Evolutionary conservation across 352 stramenopile genomes (phyloP), one percentile per base, ranked within the genome.

Genomic region (Phytophthora macrochlamydospora): DNA sequence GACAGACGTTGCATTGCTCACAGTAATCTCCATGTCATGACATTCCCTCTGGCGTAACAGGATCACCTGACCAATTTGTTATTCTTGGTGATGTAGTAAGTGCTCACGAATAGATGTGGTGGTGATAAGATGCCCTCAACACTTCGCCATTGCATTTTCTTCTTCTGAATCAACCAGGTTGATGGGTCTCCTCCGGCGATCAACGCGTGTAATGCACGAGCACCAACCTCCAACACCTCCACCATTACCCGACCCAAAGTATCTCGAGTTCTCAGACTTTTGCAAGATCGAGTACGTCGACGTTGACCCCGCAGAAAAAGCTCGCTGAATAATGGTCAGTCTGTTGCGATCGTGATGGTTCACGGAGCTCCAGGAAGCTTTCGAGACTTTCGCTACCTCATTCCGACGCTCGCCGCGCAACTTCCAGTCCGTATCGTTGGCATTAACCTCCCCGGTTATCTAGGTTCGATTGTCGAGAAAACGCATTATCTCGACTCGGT

Each of bases 321-420:
- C 29, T 7, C 28, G 24, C 31, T 18, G 11, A 48, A 48, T 38
- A 13, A 31, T 12, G 35, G 49, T 33, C 6, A 33, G 4, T 53
- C 48, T 38, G 58, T 58, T 1, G 83, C 80, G 18, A 38, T 87
- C 37, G 78, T 86, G 30, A 67, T 86, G n/a, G 51, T 91, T 58
- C 82, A 91, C 45, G 79, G 81, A 8, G 78, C 81, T 38, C 78
- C 78, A 35, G 81, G 81, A 0, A 83, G 69, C 43, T 79, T 80
- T 54, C 56, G 65, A 29, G 78, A 87, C 44, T 90, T 82, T 68
- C 72, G 73, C 37, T 79, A 90, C 58, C 38, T 90, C 18, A 71
- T 83, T 46, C 81, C 81, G n/a, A 51, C 77, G 30, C 62, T 90
- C 31, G 45, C 67, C 9, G 38, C 72, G 31, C 50, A 65, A 42